Evolutionary conservation across 768 basidiomycete genomes (phyloP).

Genomic region (Rhodotorula graminis): DNA sequence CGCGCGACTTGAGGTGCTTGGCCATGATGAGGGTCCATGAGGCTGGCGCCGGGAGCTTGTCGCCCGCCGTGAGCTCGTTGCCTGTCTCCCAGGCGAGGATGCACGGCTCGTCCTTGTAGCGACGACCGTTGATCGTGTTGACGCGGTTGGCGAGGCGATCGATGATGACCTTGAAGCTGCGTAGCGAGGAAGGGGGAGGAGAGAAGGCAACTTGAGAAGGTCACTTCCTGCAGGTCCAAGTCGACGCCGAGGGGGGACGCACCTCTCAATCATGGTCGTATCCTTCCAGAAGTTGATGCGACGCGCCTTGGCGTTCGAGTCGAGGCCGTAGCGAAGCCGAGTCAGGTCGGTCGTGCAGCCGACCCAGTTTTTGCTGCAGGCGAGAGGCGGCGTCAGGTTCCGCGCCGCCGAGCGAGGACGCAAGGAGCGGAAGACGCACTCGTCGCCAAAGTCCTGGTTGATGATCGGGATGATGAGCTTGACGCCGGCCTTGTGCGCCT

Average conservation of each 20-base stretch:
- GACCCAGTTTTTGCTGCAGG: conserved; percentile 39
- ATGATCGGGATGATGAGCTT: conserved; percentile 39
- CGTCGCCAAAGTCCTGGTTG: conserved; percentile 40
- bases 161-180: conserved; percentile 38
- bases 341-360: conserved; percentile 30
- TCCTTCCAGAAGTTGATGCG: conserved; percentile 38
- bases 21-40: conserved; percentile 40
- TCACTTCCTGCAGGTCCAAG: too few relatives aligned
- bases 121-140: conserved; percentile 40
- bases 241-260: background rate
- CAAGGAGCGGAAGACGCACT: background rate
- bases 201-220: too few relatives aligned
- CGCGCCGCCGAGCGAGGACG: background rate
- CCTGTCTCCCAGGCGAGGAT: conserved; percentile 43
- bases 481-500: conserved; percentile 29
- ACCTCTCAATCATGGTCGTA: conserved; percentile 33
- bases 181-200: background rate
- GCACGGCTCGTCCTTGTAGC: conserved; percentile 41
- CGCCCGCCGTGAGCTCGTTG: conserved; percentile 39
- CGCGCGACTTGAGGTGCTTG: conserved; percentile 40
- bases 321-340: conserved; percentile 23
- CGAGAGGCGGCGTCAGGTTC: background rate
- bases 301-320: conserved; percentile 27
- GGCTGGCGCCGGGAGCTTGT: conserved; percentile 36
- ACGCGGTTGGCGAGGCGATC: conserved; percentile 40